Conservation (phyloP, 2,329 filamentous ascomycete species). For the Talaromyces sp. region DNA sequence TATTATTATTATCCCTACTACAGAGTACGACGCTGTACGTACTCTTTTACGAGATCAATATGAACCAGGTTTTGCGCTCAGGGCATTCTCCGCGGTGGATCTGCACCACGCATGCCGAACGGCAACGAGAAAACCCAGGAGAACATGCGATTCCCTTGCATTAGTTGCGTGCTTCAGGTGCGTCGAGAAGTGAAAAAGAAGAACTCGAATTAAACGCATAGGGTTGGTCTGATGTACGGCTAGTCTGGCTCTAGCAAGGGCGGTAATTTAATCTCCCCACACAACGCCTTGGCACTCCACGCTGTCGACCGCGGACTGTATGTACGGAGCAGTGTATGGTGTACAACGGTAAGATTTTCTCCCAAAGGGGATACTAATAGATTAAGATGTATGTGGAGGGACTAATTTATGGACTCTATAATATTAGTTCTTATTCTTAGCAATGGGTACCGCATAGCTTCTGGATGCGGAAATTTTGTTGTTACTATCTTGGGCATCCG, state of each 20-base stretch:
- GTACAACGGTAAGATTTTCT: no score
- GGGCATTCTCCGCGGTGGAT: neutral
- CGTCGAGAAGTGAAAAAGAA: neutral
- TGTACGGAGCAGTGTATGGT: no score
- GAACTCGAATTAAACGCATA: neutral
- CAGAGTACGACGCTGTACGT: no score
- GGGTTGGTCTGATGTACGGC: neutral
- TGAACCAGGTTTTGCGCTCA: no score
- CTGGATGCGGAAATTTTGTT: neutral
- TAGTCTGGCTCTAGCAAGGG: neutral
- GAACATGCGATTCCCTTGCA: neutral
- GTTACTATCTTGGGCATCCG: neutral
- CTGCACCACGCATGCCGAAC: neutral
- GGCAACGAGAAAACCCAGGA: neutral
- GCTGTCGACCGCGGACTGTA: neutral
- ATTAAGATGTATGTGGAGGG: no score
- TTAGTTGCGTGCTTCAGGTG: neutral
- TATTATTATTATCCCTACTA: no score
- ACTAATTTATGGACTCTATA: no score
- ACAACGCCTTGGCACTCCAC: neutral
- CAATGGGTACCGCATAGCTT: neutral
- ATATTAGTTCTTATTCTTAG: no score
- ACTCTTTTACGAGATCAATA: no score
- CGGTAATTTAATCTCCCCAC: neutral
- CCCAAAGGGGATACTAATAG: no score